Evolutionary conservation across 108 stramenopile genomes (phyloP).

Genomic region (Bacterosira constricta): DNA sequence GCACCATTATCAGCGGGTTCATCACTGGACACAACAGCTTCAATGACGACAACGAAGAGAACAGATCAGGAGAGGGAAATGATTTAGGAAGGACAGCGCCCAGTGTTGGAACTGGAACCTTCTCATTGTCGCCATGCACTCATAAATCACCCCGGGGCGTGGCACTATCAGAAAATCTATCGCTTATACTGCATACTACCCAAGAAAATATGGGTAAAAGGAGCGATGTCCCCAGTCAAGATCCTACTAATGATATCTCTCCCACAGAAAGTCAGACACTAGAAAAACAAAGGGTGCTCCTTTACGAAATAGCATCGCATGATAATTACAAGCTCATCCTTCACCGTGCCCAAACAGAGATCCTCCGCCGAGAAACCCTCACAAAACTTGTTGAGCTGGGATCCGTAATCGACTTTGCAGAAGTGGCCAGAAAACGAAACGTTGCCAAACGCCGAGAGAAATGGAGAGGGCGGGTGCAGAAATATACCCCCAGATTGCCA

Average conservation of each 20-base stretch:
- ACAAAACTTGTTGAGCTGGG: constrained; percentile 42
- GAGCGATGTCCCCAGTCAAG: background rate
- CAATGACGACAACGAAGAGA: constrained; percentile 4
- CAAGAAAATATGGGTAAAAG: background rate
- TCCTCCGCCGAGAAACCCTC: constrained; percentile 27
- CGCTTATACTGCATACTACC: background rate
- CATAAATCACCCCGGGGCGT: constrained; percentile 39
- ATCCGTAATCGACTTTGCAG: constrained; percentile 36
- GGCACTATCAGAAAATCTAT: background rate
- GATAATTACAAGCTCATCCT: constrained; percentile 35
- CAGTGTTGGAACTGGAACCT: background rate
- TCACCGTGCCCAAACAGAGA: constrained; percentile 36
- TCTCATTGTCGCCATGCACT: constrained; percentile 42
- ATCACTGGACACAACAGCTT: constrained; percentile 12
- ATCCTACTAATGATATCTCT: background rate
- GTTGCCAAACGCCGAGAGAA: constrained; percentile 38
- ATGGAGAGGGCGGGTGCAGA: constrained; percentile 27
- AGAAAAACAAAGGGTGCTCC: background rate
- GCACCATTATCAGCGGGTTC: constrained; percentile 36
- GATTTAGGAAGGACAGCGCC: background rate
- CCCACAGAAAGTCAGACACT: background rate
- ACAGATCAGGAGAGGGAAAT: background rate
- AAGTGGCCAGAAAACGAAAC: constrained; percentile 40
- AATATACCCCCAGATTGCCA: constrained; percentile 29
- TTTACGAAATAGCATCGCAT: constrained; percentile 27